Conservation (phyloP, 805 yeast species). For the Metschnikowia matae region DNA sequence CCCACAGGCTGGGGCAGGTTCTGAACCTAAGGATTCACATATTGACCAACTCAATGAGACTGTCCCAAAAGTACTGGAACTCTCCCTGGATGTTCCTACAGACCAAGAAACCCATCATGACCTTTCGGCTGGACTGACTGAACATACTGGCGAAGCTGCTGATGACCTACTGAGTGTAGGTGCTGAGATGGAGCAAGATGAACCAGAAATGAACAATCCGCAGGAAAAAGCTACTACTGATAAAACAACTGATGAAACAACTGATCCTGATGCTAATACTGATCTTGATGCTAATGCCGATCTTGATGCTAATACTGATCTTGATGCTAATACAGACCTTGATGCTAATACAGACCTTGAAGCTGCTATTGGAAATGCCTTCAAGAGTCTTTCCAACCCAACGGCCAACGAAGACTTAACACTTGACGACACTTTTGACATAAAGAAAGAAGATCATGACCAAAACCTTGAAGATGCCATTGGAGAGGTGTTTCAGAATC, state of each 20-base stretch:
- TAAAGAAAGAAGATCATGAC: background rate
- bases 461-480: conserved; percentile 11
- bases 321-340: too few species aligned
- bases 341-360: conserved; percentile 6
- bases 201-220: too few species aligned
- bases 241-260: too few species aligned
- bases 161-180: too few species aligned
- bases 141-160: too few species aligned
- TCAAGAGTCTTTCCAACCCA: conserved; percentile 11
- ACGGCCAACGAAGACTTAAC: background rate
- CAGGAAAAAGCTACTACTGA: background rate
- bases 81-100: background rate
- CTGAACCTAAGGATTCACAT: background rate
- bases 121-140: too few species aligned
- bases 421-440: background rate
- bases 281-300: too few species aligned
- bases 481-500: conserved; percentile 8
- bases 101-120: background rate
- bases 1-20: background rate
- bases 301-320: too few species aligned
- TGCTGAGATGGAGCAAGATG: too few species aligned
- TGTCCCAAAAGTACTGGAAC: too few species aligned
- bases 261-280: background rate
- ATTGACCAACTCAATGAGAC: too few species aligned
- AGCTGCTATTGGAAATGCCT: conserved; percentile 31